Base-by-base conservation (phyloP, 768 basidiomycete genomes). In the Pleurotus ostreatus region DNA sequence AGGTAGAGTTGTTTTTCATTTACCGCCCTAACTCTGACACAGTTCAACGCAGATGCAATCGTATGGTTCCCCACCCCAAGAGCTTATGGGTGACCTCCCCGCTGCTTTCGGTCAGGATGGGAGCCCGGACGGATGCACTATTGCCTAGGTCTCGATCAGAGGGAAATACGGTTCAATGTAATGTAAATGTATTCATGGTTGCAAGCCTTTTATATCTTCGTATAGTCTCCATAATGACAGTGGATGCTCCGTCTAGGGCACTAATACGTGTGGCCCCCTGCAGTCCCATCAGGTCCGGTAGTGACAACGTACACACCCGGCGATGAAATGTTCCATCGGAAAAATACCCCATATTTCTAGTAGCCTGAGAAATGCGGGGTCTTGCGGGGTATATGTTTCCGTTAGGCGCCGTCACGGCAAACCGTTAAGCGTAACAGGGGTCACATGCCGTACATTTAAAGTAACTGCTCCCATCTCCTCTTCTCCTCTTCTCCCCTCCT, bases 41-140 rank as follows among this genome's bases (percentile, higher is more conserved):
- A 6, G 11, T 45, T 37, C 51, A 52, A 18, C 16, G 40, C 59
- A 92, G 89, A 85, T 94, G 79, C 92, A 94, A 77, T 73, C 75
- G 2, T 78, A 83, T 55, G 92, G 92, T 5, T 80, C 86, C 3
- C 92, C 91, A 0, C 92, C 92, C 2, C 65, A 80, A 16, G 89
- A 91, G 62, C 79, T 94, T 49, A 92, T 94, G 88, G 92, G 91
- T 1, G 81, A 84, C 0, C 74, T 94, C 47, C 92, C 92, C 0
- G 80, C 88, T 2, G 89, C 88, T n/a, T 69, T 83, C 25, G 83
- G 81, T 0, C 46, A 74, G 1, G 85, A 88, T 49, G 85, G 84
- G 4, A n/a, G 60, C 7, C 49, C 55, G 23, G 69, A 68, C 43
- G 62, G 61, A 3, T 73, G 72, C 48, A 57, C 57, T 13, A 61